Evolutionary conservation across 2,329 filamentous ascomycete genomes (phyloP), one percentile per base, ranked within the genome.

Genomic region (Harringtonia aguacate): DNA sequence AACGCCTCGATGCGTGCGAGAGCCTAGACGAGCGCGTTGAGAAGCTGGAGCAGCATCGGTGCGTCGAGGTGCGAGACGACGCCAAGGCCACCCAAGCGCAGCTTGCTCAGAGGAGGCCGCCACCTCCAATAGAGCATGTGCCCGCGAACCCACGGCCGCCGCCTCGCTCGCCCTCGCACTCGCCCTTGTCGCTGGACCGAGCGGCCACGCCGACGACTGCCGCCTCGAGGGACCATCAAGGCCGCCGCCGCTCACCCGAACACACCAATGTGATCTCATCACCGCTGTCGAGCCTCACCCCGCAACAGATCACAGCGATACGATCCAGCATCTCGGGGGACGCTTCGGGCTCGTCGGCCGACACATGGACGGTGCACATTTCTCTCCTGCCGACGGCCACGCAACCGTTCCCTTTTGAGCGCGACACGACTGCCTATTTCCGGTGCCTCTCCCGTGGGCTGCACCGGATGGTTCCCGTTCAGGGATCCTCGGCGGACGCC

Each of bases 401-500:
- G 29, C 68, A 73, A 45, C 70, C 73, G 5, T 77, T 78, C 50
- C 75, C 75, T 0, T 79, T 79, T 54, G 75, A 79, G 57, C 75
- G 75, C 53, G 73, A 78, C 50, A 78, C 75, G 14, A 71, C 66
- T 34, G 74, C 75, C 4, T 79, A 79, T 57, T 77, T 77, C 53
- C 66, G 75, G 36, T 78, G 74, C 36, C 62, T 79, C 5, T 79
- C 75, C 14, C 70, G 75, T 15, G 75, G 75, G 4, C 65, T 79
- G 36, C 75, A 79, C 51, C 72, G 70, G 46, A 71, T 76, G 59
- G 63, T 79, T 17, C 72, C 69, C 9, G 65, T 79, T 13, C 63
- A 65, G 36, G 73, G 71, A 17, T 63, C 62, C 4, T 66, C 69
- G 46, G 66, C 68, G 36, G 57, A 64, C 27, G 70, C 73, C 0